These are phyloP conservation scores for Solanum hybrid DNA, from an alignment of 305 asterid species.

Conservation along the genomic window DNA sequence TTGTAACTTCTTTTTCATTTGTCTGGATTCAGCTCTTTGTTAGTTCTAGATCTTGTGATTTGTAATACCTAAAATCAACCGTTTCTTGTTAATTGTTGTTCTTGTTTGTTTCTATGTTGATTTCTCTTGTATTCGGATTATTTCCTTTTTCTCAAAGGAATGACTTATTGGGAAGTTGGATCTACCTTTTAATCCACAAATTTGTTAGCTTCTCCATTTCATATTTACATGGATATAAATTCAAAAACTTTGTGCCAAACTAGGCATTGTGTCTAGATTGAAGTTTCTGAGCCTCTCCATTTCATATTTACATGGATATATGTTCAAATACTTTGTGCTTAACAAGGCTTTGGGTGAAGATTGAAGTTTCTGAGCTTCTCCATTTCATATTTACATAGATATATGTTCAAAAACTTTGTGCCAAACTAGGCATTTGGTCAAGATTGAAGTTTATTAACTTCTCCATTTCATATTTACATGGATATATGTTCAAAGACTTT, in stretches of 20 bases:
- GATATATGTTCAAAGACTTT: background rate
- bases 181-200: background rate
- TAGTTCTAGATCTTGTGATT: slow-evolving; percentile 9
- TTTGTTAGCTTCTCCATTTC: background rate
- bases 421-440: background rate
- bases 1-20: background rate
- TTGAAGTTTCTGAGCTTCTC: background rate
- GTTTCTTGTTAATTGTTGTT: slow-evolving; percentile 7
- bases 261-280: background rate
- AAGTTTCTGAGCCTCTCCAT: background rate
- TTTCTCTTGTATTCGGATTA: slow-evolving; percentile 4
- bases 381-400: background rate
- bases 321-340: background rate
- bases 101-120: background rate
- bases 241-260: background rate
- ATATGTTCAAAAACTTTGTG: background rate
- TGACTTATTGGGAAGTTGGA: background rate
- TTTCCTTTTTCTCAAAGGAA: slow-evolving; percentile 15
- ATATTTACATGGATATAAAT: background rate
- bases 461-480: background rate
- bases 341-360: background rate
- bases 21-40: slow-evolving; percentile 1
- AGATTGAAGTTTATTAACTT: background rate
- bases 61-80: slow-evolving; percentile 3
- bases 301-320: background rate